Evolutionary conservation across 495 filamentous ascomycete species (phyloP).

Genomic region (Penicillium longicatenatum): DNA sequence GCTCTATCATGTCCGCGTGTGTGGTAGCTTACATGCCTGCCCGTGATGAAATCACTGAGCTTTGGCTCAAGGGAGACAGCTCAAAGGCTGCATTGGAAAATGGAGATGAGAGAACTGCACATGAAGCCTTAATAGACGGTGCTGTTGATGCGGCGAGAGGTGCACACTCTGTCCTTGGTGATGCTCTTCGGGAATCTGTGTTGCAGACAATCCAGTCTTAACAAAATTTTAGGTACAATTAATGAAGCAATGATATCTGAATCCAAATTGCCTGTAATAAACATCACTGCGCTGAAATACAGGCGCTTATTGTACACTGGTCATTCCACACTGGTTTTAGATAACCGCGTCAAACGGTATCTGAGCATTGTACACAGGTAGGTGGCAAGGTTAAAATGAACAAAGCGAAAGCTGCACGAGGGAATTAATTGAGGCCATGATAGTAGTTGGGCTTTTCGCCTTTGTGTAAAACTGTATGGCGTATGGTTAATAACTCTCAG

Average conservation of each 20-base stretch:
- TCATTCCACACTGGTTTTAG: too few species aligned
- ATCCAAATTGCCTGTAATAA: not conserved
- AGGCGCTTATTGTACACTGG: too few species aligned
- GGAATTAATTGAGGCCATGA: too few species aligned
- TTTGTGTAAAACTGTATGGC: too few species aligned
- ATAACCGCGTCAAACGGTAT: too few species aligned
- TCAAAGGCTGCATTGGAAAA: conserved; percentile 36
- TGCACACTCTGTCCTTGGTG: conserved; percentile 58
- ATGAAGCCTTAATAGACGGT: conserved; percentile 61
- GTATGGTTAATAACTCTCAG: too few species aligned
- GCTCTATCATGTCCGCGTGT: conserved; percentile 70
- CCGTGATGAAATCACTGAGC: conserved; percentile 87
- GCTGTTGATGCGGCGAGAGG: conserved; percentile 65
- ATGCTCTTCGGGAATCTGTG: conserved; percentile 58
- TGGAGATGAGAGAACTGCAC: conserved; percentile 31
- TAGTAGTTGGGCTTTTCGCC: too few species aligned
- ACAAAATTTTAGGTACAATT: conserved; percentile 11
- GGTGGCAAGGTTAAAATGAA: too few species aligned
- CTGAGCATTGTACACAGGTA: too few species aligned
- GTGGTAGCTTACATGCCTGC: conserved; percentile 87
- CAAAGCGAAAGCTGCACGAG: too few species aligned
- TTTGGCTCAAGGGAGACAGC: conserved; percentile 87
- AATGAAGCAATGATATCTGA: conserved; percentile 21
- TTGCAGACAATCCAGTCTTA: conserved; percentile 32
- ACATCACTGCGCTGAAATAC: not conserved